Base-by-base conservation (phyloP, 495 filamentous ascomycete species). In the Peziza echinospora region DNA sequence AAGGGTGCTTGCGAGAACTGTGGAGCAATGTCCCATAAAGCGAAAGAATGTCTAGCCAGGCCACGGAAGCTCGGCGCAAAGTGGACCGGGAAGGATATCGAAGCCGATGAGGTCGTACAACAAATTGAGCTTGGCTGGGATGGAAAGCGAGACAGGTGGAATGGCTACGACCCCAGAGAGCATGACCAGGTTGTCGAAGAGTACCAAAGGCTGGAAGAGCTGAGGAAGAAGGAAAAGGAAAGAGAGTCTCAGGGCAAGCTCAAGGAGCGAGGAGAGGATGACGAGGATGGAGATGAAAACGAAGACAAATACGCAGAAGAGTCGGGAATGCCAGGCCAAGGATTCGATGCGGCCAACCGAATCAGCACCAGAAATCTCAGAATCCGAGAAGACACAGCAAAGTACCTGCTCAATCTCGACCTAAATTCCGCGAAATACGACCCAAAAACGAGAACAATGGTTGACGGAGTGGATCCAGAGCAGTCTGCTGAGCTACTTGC, bases 1-100 rank as follows among this genome's bases (percentile, higher is more conserved):
- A 94, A 94, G 66, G 89, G 89, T 54, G 84, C 89, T 37, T 97
- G 89, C 64, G 84, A 93, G 63, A 97, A 97, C 66, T 97, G 89
- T 67, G 89, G 89, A 57, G 82, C 85, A 23, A 84, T 92, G 77
- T 84, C 82, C 52, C 89, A 97, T 65, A 91, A 89, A 59, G 80
- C 78, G 22, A 93, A 91, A 57, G 86, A 93, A 53, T 97, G 89
- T 58, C 65, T 96, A 41, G 84, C 76, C 58, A 75, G 87, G 49
- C 91, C 86, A 9, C 73, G 89, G 49, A 91, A 91, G 50, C 72
- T 80, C 24, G 91, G 91, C 43, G 89, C 89, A 3, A 83, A 77
- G 60, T 94, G 80, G 79, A 93, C 84, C 0, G 89, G 89, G 5
- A 78, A 74, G 53, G 76, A 96, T 63, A 97, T 97, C 50, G 75